These are phyloP conservation scores for Colletotrichum tofieldiae DNA, from an alignment of 2,329 filamentous ascomycete genomes.

Conservation along the genomic window DNA sequence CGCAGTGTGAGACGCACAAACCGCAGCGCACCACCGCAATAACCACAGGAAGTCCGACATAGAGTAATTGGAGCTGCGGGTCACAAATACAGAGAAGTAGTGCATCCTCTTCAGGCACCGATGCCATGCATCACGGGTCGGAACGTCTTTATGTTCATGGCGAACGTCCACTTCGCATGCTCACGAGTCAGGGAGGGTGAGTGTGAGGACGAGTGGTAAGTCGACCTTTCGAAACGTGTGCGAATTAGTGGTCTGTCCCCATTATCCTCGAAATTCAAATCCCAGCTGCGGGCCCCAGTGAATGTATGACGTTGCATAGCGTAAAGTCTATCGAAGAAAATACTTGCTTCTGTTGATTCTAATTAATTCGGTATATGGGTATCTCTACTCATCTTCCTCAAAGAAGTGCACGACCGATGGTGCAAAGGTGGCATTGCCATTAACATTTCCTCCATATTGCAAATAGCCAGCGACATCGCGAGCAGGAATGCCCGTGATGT, in stretches of 20 bases:
- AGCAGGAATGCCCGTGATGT: slow-evolving; percentile 48
- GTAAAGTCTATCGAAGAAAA: neutral
- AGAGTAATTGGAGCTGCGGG: neutral
- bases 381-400: slow-evolving; percentile 16
- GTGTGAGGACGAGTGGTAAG: slow-evolving; percentile 6
- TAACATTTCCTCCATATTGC: slow-evolving; percentile 61
- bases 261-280: neutral
- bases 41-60: neutral
- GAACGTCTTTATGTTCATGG: slow-evolving; percentile 19
- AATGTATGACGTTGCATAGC: neutral
- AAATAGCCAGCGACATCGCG: slow-evolving; percentile 59
- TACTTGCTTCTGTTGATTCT: neutral
- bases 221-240: slow-evolving; percentile 10
- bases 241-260: neutral
- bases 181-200: slow-evolving; percentile 13
- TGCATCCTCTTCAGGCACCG: neutral
- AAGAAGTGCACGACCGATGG: slow-evolving; percentile 43
- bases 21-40: neutral
- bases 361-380: neutral
- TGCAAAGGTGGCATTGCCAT: slow-evolving; percentile 54
- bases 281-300: neutral
- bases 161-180: neutral
- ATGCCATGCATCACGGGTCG: slow-evolving; percentile 19
- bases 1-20: neutral
- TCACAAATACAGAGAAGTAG: neutral